Evolutionary conservation across 768 basidiomycete genomes (phyloP).

Genomic region (Suillus alpinus): DNA sequence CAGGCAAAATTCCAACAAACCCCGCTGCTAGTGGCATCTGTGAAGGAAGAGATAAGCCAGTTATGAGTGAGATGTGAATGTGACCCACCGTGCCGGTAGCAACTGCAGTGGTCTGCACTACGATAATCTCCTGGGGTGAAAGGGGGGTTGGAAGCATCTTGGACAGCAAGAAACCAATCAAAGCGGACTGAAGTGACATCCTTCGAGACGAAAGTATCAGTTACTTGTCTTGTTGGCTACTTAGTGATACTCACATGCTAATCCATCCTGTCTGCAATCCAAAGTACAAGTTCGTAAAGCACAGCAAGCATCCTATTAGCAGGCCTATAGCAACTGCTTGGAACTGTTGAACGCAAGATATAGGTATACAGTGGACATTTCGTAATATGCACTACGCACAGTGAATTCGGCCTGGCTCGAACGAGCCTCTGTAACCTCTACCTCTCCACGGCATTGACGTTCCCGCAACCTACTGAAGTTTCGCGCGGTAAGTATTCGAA

Average conservation of each 20-base stretch:
- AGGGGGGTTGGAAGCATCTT: conserved; percentile 68
- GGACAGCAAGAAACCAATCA: conserved; percentile 88
- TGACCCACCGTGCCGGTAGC: conserved; percentile 71
- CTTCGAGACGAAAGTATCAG: conserved; percentile 35
- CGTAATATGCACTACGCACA: conserved; percentile 13
- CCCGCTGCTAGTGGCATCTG: conserved; percentile 83
- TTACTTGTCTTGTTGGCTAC: neutral
- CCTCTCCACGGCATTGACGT: neutral
- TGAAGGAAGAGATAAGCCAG: neutral
- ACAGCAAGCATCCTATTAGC: conserved; percentile 80
- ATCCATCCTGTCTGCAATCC: conserved; percentile 91
- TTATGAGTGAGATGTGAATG: neutral
- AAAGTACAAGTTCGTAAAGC: conserved; percentile 89
- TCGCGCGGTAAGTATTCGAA: neutral
- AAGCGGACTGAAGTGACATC: conserved; percentile 95
- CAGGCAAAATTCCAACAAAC: conserved; percentile 92
- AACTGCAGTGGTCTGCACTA: conserved; percentile 93
- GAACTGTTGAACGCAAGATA: conserved; percentile 22
- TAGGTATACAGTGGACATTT: neutral
- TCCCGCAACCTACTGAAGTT: conserved; percentile 9
- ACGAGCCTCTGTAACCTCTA: neutral
- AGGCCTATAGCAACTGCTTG: conserved; percentile 75
- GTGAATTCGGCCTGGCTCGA: conserved; percentile 27
- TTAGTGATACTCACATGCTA: conserved; percentile 56
- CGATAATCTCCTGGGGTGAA: conserved; percentile 90